Evolutionary conservation across 2,329 filamentous ascomycete species (phyloP).

Genomic region (Pseudogymnoascus sp.): DNA sequence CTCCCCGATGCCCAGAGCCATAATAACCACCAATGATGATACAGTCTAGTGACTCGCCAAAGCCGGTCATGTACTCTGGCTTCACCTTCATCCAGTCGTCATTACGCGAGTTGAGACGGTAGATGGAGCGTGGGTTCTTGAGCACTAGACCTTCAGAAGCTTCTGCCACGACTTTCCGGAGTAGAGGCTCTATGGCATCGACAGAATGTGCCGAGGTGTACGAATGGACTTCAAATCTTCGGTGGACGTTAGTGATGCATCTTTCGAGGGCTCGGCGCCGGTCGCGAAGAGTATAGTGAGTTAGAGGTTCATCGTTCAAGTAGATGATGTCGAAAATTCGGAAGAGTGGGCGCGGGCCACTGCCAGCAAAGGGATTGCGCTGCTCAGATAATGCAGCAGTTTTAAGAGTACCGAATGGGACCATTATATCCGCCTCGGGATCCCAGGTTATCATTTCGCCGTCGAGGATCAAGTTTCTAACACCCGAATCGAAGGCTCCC

Average conservation of each 20-base stretch:
- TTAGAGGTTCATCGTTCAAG: slow-evolving; percentile 73
- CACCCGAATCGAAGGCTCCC: slow-evolving; percentile 67
- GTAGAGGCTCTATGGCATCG: slow-evolving; percentile 67
- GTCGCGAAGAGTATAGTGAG: slow-evolving; percentile 75
- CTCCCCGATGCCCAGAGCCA: slow-evolving; percentile 78
- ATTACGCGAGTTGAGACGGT: slow-evolving; percentile 81
- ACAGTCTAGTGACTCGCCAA: slow-evolving; percentile 87
- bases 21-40: slow-evolving; percentile 89
- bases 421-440: slow-evolving; percentile 72
- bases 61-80: slow-evolving; percentile 95
- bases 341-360: slow-evolving; percentile 67
- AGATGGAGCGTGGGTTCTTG: slow-evolving; percentile 85
- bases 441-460: slow-evolving; percentile 99
- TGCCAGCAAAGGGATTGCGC: slow-evolving; percentile 56
- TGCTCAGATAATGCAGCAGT: slow-evolving; percentile 78
- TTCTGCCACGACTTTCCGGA: slow-evolving; percentile 78
- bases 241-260: slow-evolving; percentile 61
- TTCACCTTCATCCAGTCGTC: slow-evolving; percentile 99
- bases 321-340: slow-evolving; percentile 88
- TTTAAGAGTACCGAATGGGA: slow-evolving; percentile 88
- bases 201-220: slow-evolving; percentile 60
- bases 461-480: slow-evolving; percentile 84
- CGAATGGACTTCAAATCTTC: slow-evolving; percentile 75
- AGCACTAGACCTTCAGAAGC: slow-evolving; percentile 85
- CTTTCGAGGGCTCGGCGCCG: slow-evolving; percentile 67